phyloP scores from a whole-genome alignment of 257 asterid genomes.

The Solanum verrucosum region DNA sequence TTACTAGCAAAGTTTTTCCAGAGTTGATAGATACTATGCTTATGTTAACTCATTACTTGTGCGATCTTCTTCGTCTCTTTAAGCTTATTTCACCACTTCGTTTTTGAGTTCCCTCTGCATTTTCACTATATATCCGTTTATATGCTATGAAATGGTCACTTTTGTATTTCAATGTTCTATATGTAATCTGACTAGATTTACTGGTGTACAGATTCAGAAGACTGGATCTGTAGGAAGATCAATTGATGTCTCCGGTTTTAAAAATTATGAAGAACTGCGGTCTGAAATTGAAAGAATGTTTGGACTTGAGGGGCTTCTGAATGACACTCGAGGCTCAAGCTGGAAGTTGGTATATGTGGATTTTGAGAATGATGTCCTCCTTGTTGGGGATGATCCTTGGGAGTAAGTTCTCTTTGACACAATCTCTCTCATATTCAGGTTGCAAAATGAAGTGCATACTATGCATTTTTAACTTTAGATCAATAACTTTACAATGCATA shows the following conservation, averaged over 20 bases:
- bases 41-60: not conserved
- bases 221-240: conserved; percentile 95
- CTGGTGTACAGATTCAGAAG: conserved; percentile 60
- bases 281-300: conserved; percentile 82
- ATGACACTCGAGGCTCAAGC: conserved; percentile 59
- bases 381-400: conserved; percentile 96
- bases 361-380: conserved; percentile 78
- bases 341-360: conserved; percentile 97
- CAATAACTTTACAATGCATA: not conserved
- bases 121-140: not conserved
- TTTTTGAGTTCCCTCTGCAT: not conserved
- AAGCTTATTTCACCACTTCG: not conserved
- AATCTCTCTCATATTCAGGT: not conserved
- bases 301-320: conserved; percentile 75
- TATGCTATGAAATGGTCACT: not conserved
- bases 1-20: not conserved
- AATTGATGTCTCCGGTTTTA: conserved; percentile 74
- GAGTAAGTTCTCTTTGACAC: conserved; percentile 47
- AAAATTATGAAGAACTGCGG: conserved; percentile 62
- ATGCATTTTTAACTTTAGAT: not conserved
- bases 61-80: not conserved
- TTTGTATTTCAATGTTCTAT: not conserved
- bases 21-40: not conserved
- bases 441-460: not conserved
- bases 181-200: not conserved